Conservation (phyloP, 2,329 filamentous ascomycete species). For the Penicillium occitanis region DNA sequence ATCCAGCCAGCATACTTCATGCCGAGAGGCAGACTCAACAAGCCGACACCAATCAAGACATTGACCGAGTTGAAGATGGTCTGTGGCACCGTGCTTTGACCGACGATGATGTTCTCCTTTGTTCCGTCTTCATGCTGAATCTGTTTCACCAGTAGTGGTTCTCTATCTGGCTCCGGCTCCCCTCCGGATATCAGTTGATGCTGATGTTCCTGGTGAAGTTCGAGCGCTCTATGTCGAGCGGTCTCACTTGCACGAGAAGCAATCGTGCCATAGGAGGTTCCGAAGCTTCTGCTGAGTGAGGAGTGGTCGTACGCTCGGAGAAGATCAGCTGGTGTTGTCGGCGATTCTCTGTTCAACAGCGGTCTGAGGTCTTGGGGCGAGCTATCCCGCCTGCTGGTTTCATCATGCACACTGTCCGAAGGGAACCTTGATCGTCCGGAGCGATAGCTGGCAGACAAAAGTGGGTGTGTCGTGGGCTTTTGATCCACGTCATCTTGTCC, state of each 20-base stretch:
- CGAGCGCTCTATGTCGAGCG: constrained; percentile 57
- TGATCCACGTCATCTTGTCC: constrained; percentile 26
- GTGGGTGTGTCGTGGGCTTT: constrained; percentile 2
- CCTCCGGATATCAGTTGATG: constrained; percentile 49
- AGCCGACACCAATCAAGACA: constrained; percentile 83
- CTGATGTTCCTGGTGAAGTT: constrained; percentile 56
- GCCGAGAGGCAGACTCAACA: constrained; percentile 84
- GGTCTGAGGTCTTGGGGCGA: constrained; percentile 20
- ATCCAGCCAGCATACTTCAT: constrained; percentile 88
- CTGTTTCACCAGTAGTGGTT: constrained; percentile 82
- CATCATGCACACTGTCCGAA: constrained; percentile 9
- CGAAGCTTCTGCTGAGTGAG: constrained; percentile 71
- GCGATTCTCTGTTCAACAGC: constrained; percentile 23
- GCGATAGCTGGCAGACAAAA: constrained; percentile 12
- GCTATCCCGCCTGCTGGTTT: neutral
- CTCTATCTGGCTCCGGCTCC: constrained; percentile 59
- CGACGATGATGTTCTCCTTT: constrained; percentile 78
- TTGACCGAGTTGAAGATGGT: constrained; percentile 97
- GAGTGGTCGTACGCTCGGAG: constrained; percentile 57
- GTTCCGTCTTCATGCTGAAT: constrained; percentile 82
- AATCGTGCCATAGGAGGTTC: constrained; percentile 61
- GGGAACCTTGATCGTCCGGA: constrained; percentile 16
- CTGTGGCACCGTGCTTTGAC: constrained; percentile 92
- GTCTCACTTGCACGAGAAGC: constrained; percentile 58
- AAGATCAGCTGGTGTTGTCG: constrained; percentile 12